Evolutionary conservation across 2,329 filamentous ascomycete genomes (phyloP).

Genomic region (Coniochaeta prunicola): DNA sequence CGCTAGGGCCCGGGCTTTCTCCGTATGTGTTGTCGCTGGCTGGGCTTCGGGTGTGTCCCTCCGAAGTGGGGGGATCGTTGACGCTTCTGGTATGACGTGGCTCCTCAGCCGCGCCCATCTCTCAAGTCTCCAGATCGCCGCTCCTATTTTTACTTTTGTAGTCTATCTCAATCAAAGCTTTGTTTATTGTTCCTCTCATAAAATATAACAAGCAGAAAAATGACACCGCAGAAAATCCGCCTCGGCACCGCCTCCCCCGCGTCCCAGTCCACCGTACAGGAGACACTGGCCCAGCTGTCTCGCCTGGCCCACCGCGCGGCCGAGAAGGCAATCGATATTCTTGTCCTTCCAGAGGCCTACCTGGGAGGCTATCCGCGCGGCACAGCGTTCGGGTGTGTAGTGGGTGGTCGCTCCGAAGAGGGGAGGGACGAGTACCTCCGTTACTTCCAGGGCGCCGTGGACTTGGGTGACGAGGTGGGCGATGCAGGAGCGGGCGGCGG

Average conservation of each 20-base stretch:
- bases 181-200: background rate
- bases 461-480: conserved; percentile 70
- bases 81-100: no score
- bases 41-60: no score
- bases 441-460: conserved; percentile 74
- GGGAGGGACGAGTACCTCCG: conserved; percentile 76
- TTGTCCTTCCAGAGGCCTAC: conserved; percentile 89
- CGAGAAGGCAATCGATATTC: conserved; percentile 48
- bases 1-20: no score
- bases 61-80: no score
- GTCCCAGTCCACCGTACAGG: conserved; percentile 38
- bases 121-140: background rate
- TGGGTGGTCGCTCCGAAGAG: conserved; percentile 60
- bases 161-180: background rate
- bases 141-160: background rate
- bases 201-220: background rate
- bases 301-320: conserved; percentile 58
- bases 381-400: conserved; percentile 64
- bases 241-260: conserved; percentile 50
- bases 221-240: conserved; percentile 30
- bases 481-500: conserved; percentile 57
- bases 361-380: conserved; percentile 87
- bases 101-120: background rate
- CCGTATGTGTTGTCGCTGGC: no score
- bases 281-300: conserved; percentile 62